Evolutionary conservation across 495 filamentous ascomycete species (phyloP), one percentile per base, ranked within the genome.

Genomic region (Penicillium coffeae): DNA sequence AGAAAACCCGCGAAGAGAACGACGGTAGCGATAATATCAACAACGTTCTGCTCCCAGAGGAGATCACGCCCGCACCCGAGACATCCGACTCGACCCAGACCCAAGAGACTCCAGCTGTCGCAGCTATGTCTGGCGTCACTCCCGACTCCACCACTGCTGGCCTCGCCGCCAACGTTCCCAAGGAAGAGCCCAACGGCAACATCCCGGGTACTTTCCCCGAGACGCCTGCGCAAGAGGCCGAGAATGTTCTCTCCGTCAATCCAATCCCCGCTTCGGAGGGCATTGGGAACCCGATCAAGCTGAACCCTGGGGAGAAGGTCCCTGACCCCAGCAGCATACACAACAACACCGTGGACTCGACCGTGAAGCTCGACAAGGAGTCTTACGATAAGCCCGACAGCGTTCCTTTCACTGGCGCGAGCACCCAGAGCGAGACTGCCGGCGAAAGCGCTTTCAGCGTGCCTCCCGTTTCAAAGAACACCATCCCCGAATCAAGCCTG

Each of bases 401-500:
- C 59, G 63, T 79, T 21, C 51, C 57, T 12, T 47, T 64, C 57
- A 52, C 44, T 27, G 53, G 56, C 37, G 48, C 60, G 30, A 52
- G 60, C 25, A 48, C 48, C 27, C 52, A 54, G n/a, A 51, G 5
- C 38, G 47, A 45, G 20, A 52, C 50, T 3, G 45, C 52, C 4
- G 50, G 38, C 12, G 22, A 54, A 16, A 51, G 51, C 40, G 58
- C 71, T 60, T 84, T 86, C 40, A 69, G 73, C 27, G 66, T 90
- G 34, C 85, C 87, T 13, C 74, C 78, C n/a, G 65, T 84, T 32
- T 72, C 76, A 12, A 74, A 70, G 25, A 84, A 78, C 65, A 68
- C 87, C 70, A 92, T 93, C 53, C 90, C 90, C 8, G 89, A 95
- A 69, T 93, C 89, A 18, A 89, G 87, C 65, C 76, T 94, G 43